Conservation (phyloP, 352 stramenopile species). For the Phytophthora constricta region DNA sequence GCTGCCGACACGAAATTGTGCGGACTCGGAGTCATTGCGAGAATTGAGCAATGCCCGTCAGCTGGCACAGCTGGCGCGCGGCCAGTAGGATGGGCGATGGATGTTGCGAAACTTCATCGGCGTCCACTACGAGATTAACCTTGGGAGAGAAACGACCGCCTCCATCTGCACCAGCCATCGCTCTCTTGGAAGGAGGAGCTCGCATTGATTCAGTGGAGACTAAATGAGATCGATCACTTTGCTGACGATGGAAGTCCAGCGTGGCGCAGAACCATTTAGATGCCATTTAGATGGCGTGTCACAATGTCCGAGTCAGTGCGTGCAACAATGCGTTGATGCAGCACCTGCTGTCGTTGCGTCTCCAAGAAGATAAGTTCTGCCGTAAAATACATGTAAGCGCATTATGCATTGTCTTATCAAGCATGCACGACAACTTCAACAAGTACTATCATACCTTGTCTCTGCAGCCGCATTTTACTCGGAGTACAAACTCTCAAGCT, state of each 20-base stretch:
- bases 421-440: neutral
- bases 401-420: neutral
- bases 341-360: no score
- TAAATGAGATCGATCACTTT: no score
- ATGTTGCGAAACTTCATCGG: constrained; percentile 9
- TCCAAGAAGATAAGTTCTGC: no score
- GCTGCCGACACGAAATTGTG: constrained; percentile 5
- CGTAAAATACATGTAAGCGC: no score
- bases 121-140: constrained; percentile 15
- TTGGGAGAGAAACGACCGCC: constrained; percentile 28
- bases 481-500: constrained; percentile 87
- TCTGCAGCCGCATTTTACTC: constrained; percentile 14
- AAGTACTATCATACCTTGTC: neutral
- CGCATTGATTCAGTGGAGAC: no score
- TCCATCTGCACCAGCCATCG: neutral
- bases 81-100: constrained; percentile 11
- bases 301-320: no score
- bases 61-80: constrained; percentile 18
- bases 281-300: no score
- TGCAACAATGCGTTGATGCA: no score
- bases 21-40: constrained; percentile 4
- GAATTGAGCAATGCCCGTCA: constrained; percentile 1
- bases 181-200: neutral
- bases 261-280: no score
- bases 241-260: no score